These are phyloP conservation scores for Darksidea phi DNA, from an alignment of 495 filamentous ascomycete species.

Conservation along the genomic window DNA sequence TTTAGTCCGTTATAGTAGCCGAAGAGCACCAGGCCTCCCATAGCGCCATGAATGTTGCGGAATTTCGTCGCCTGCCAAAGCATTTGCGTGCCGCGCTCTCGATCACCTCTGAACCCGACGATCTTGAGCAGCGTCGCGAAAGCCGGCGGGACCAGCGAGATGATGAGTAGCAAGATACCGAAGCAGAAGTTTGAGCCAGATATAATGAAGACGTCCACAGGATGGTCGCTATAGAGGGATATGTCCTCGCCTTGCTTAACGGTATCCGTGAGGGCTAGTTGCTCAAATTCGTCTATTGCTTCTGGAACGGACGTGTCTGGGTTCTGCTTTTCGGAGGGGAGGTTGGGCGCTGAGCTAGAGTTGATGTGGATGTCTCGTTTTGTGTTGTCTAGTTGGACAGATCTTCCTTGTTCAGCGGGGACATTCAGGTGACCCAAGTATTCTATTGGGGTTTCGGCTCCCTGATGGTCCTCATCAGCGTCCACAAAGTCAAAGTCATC, in stretches of 20 bases:
- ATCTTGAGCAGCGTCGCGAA: constrained; percentile 81
- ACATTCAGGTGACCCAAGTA: constrained; percentile 45
- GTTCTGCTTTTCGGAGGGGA: constrained; percentile 7
- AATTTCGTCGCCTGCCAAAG: constrained; percentile 91
- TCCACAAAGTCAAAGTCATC: constrained; percentile 50
- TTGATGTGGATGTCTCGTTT: constrained; percentile 11
- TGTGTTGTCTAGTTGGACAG: constrained; percentile 39
- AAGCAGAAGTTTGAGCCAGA: constrained; percentile 87
- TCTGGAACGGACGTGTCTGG: constrained; percentile 3
- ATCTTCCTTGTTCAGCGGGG: constrained; percentile 28
- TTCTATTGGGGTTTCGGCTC: constrained; percentile 17
- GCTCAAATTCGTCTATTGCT: constrained; percentile 26
- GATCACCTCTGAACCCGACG: constrained; percentile 89
- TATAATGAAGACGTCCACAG: constrained; percentile 82
- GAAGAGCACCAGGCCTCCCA: constrained; percentile 77
- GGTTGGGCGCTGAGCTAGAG: constrained; percentile 11
- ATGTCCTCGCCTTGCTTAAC: constrained; percentile 39
- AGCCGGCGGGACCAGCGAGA: constrained; percentile 87
- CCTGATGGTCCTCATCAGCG: constrained; percentile 43
- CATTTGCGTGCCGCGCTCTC: constrained; percentile 76
- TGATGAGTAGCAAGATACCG: constrained; percentile 76
- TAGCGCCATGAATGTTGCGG: constrained; percentile 84
- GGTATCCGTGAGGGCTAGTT: constrained; percentile 23
- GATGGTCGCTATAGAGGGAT: constrained; percentile 58
- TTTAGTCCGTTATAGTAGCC: constrained; percentile 85